Evolutionary conservation across 805 yeast genomes (phyloP), one percentile per base, ranked within the genome.

Genomic region (Torulaspora microellipsoides): DNA sequence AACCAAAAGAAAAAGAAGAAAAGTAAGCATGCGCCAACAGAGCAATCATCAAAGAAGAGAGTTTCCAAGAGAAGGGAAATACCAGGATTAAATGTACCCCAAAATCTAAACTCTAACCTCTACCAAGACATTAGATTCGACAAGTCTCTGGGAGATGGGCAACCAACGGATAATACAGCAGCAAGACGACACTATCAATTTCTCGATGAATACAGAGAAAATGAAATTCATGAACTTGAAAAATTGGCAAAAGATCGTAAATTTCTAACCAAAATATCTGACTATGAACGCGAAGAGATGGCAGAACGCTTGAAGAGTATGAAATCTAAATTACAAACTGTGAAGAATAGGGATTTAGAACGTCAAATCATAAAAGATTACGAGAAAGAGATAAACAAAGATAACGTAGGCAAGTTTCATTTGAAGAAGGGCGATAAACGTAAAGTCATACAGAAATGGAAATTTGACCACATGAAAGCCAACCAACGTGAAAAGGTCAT

Each of bases 121-220:
- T 82, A 84, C 60, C 75, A 78, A 38, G 99, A 93, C 67, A 83
- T 95, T 28, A 73, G 99, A 53, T 93, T 93, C 62, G 96, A 93
- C 64, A 76, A 91, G 2, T 89, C 96, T 0, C 79, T 80, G 50
- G 98, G 97, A 45, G 83, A 80, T 54, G 98, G 98, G 45, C 83
- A 80, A 54, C 86, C 93, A 1, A 84, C 84, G 53, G 91, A 90
- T 60, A 66, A 77, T 46, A 68, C 71, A 27, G 71, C 73, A 46
- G 76, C 85, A 13, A 72, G 97, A 47, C 77, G 80, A 56, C 82
- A 91, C 57, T 93, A 93, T 67, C 75, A 78, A 34, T 93, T 93
- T 59, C 67, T 93, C 45, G 95, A 89, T 63, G 89, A 84, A 31
- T 93, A 93, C 62, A 75, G 98, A 62, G 72, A 81, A 51, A 64